Percentiles rank a stretch among this genome's conserved stretches.
Conservation (phyloP, 2,329 filamentous ascomycete genomes). For the Paecilomyces sp. region DNA sequence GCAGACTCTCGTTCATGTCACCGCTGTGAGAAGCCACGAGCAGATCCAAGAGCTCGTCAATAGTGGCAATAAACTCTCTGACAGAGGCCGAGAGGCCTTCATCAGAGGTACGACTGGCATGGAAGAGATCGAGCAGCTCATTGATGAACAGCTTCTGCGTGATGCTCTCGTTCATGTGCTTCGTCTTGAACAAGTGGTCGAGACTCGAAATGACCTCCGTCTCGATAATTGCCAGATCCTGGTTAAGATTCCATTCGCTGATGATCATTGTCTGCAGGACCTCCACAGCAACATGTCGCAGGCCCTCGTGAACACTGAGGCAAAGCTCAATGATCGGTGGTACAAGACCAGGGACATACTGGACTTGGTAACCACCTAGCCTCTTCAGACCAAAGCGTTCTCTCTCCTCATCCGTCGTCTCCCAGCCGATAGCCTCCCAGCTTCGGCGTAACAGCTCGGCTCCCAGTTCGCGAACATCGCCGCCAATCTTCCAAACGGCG, state of each 20-base stretch:
- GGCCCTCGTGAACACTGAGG: constrained; percentile 86
- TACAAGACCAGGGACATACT: constrained; percentile 90
- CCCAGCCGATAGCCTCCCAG: constrained; percentile 97
- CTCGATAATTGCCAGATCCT: constrained; percentile 84
- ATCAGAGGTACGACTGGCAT: constrained; percentile 59
- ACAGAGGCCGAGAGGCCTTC: constrained; percentile 71
- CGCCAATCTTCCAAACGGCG: constrained; percentile 98
- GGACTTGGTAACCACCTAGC: constrained; percentile 95
- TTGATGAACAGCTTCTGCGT: constrained; percentile 87
- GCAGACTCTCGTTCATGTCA: constrained; percentile 70
- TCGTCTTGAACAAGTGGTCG: constrained; percentile 82
- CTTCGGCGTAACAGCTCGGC: constrained; percentile 76
- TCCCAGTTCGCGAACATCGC: constrained; percentile 87
- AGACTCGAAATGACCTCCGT: constrained; percentile 95
- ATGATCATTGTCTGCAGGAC: constrained; percentile 97
- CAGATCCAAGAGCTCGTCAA: constrained; percentile 86
- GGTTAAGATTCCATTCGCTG: constrained; percentile 93
- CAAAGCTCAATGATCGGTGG: constrained; percentile 89
- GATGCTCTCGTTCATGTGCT: constrained; percentile 78
- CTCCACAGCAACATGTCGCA: constrained; percentile 83
- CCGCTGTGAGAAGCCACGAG: constrained; percentile 82
- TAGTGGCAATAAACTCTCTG: constrained; percentile 70
- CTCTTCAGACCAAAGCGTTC: constrained; percentile 69
- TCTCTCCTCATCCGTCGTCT: constrained; percentile 73
- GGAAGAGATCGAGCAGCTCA: constrained; percentile 76